Evolutionary conservation across 2,329 filamentous ascomycete species (phyloP), one percentile per base, ranked within the genome.

Genomic region (Didymella segeticola): DNA sequence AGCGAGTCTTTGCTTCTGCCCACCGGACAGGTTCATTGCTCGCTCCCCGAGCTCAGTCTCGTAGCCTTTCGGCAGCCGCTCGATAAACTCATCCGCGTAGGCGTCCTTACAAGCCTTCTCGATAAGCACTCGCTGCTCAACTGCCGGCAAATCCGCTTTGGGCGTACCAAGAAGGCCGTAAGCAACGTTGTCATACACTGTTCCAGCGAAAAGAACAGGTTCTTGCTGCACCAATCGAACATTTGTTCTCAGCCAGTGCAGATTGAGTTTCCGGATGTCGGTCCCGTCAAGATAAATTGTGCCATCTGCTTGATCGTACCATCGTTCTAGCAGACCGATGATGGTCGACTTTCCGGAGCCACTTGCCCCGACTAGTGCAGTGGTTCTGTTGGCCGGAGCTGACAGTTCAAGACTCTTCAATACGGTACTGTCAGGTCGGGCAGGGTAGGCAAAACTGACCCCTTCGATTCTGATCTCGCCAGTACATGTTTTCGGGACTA

Each of bases 331-430:
- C 19, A 98, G 80, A 9, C 93, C 93, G 25, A 98, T 87, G 58
- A 98, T 92, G 0, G 93, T 98, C 68, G 88, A 93, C 78, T 98
- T 99, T 30, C 95, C 95, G 30, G 89, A 96, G 3, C 95, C 95
- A 19, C 93, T 97, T 0, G 93, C 90, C 49, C 95, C 95, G 7
- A 99, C 95, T 3, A 99, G 79, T 2, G 95, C 95, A 5, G 93
- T 97, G 1, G 89, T 92, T 77, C 96, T 96, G 23, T 92, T 91
- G 4, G 93, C 91, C 5, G 93, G 92, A 26, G 96, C 88, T 0
- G 83, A 76, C 1, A 99, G 83, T 45, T 81, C 89, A 37, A 98
- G 87, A 58, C 87, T 86, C 43, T 95, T 81, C 87, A 99, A 92
- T 36, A 98, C 90, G 2, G 86, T 83, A 5, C 96, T 91, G 66